phyloP scores from a whole-genome alignment of 345 rosid genomes.

The Murraya paniculata region DNA sequence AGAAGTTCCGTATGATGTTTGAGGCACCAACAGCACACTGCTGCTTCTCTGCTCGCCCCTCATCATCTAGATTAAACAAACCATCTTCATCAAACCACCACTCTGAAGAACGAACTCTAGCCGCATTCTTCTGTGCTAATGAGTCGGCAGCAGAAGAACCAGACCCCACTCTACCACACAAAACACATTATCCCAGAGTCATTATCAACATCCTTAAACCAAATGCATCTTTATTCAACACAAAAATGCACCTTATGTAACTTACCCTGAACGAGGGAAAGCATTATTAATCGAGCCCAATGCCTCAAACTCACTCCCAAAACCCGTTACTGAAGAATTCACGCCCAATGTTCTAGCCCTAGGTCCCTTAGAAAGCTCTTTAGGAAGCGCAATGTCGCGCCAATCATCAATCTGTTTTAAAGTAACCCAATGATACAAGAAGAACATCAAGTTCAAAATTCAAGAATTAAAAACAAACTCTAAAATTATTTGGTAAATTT shows the following conservation, averaged over 20 bases:
- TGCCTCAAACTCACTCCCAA: slow-evolving; percentile 65
- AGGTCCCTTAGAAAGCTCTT: slow-evolving; percentile 47
- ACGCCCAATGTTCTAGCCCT: slow-evolving; percentile 72
- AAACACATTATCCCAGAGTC: slow-evolving; percentile 11
- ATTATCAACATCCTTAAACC: slow-evolving; percentile 14
- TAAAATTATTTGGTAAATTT: background rate
- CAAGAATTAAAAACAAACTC: background rate
- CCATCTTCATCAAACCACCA: slow-evolving; percentile 98
- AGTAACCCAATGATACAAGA: background rate
- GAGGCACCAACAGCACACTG: slow-evolving; percentile 92
- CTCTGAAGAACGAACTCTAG: slow-evolving; percentile 51
- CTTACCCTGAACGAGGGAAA: slow-evolving; percentile 49
- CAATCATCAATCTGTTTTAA: slow-evolving; percentile 86
- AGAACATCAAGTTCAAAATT: background rate
- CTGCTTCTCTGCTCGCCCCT: slow-evolving; percentile 89
- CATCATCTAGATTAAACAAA: slow-evolving; percentile 85
- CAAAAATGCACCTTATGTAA: background rate
- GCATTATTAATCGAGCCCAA: slow-evolving; percentile 44
- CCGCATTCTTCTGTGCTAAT: slow-evolving; percentile 40
- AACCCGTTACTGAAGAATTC: slow-evolving; percentile 69
- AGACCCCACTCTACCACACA: slow-evolving; percentile 37
- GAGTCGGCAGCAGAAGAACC: slow-evolving; percentile 42
- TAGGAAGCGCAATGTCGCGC: slow-evolving; percentile 83
- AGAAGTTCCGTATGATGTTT: slow-evolving; percentile 86
- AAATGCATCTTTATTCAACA: background rate